These are phyloP conservation scores for Hemisphaericaspora xylofermentans DNA, from an alignment of 1,139 yeast genomes.

Conservation along the genomic window DNA sequence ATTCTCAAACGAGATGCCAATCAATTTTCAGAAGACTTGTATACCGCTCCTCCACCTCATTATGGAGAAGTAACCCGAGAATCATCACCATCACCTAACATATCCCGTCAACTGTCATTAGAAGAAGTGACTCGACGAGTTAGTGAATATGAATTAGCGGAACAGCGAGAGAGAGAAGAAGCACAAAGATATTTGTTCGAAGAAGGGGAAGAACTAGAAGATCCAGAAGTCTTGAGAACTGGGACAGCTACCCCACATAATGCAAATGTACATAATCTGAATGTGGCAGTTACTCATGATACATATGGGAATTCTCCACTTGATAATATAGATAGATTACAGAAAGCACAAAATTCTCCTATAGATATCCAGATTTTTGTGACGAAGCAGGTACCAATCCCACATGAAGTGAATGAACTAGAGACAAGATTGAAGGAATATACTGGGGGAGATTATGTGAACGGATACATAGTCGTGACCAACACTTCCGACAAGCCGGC, in stretches of 20 bases:
- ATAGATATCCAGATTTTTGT: slow-evolving; percentile 44
- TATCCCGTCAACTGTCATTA: slow-evolving; percentile 9
- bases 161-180: slow-evolving; percentile 17
- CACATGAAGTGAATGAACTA: slow-evolving; percentile 32
- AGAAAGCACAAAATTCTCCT: slow-evolving; percentile 36
- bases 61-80: slow-evolving; percentile 38
- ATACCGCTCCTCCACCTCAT: slow-evolving; percentile 42
- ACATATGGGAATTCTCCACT: slow-evolving; percentile 44
- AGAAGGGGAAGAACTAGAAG: slow-evolving; percentile 20
- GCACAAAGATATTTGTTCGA: slow-evolving; percentile 24
- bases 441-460: slow-evolving; percentile 39
- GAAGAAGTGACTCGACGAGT: slow-evolving; percentile 19
- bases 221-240: neutral
- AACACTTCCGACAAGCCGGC: slow-evolving; percentile 40
- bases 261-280: slow-evolving; percentile 16
- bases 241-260: slow-evolving; percentile 1
- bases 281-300: slow-evolving; percentile 24
- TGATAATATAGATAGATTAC: slow-evolving; percentile 45
- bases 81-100: slow-evolving; percentile 23
- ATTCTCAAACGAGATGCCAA: slow-evolving; percentile 49
- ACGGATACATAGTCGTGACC: slow-evolving; percentile 39
- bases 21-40: slow-evolving; percentile 41
- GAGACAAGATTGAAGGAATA: slow-evolving; percentile 48
- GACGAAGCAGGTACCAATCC: slow-evolving; percentile 42
- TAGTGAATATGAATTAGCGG: slow-evolving; percentile 16